Base-by-base conservation (phyloP, 2,329 filamentous ascomycete species). In the Fusarium robinianum region DNA sequence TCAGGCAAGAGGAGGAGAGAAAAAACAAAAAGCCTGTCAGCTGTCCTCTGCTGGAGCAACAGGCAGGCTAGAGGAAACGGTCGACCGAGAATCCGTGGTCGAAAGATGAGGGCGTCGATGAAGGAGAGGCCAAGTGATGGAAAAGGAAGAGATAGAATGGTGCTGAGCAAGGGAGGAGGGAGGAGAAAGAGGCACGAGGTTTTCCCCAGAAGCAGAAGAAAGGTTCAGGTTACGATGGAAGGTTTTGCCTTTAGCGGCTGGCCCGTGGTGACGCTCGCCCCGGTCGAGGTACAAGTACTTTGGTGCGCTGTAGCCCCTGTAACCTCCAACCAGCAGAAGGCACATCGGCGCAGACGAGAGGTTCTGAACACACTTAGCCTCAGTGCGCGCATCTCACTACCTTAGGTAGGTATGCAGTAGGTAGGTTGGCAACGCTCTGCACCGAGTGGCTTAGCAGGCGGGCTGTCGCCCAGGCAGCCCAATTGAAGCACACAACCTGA, bases 11-110 rank as follows among this genome's bases (percentile, higher is more conserved):
- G 49, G 65, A 68, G 67, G 58, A 59, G 60, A 60, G 61, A 54
- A 58, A 52, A 52, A 45, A 46, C 49, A 53, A 38, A 51, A 48
- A 53, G 64, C 65, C 64, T 60, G 67, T 68, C 63, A 63, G 64
- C 61, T 67, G 66, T 67, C 66, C 65, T 69, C 67, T 66, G 66
- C 64, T 55, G 55, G 58, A 61, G 56, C 60, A 61, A 63, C 58
- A 64, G 62, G 57, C 59, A 58, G 60, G 53, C 60, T 53, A 51
- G 57, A 61, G 51, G 52, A 60, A 57, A 60, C 57, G 53, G 62
- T 65, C 57, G 61, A 60, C 53, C 58, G 58, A 53, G 56, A 51
- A 55, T 60, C 57, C 53, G 57, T 62, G 58, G 55, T 61, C 57
- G 53, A 58, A 49, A 61, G 54, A 60, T 53, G 57, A 50, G 56